Evolutionary conservation across 768 basidiomycete genomes (phyloP), one percentile per base, ranked within the genome.

Genomic region (Trametes cinnabarina): DNA sequence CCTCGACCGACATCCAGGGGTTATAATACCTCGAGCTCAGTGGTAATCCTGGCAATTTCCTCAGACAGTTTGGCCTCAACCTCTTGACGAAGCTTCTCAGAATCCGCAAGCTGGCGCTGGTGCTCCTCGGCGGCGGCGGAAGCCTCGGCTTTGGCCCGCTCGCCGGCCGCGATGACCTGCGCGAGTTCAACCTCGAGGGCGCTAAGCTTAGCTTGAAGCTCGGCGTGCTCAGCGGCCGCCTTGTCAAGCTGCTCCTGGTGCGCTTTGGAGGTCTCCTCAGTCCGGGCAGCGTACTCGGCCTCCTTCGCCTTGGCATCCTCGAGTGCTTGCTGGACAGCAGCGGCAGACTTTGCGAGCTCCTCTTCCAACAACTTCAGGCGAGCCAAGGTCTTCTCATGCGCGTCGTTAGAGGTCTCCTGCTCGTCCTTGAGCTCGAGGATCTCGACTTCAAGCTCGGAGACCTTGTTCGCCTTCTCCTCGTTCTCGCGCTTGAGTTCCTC

Each of bases 381-480:
- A 11, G 73, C 69, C 37, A 79, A 65, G 11, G 78, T 69, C 58
- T 74, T 73, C 44, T 73, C 75, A 48, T 79, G 82, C 28, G 79
- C 79, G 54, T 90, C 90, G 64, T 88, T 85, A 6, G 79, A 74
- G 19, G 71, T 71, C 63, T 92, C 91, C 60, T 83, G 82, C 40
- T 76, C 76, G 68, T 94, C 91, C 69, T 80, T 89, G 58, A 87
- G 66, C 72, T 93, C 91, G 56, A 92, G 71, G 40, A 92, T 79
- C 68, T 93, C 90, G 48, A 94, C 74, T 73, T 94, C 92, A 23
- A 92, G 76, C 65, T 94, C 91, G 0, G 88, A 90, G 4, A 92
- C 74, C 71, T 85, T 90, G 66, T 74, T 76, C 9, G 85, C 81
- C 40, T 74, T 84, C 57, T 91, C 90, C 65, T 88, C 88, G 65